These are phyloP conservation scores for Epichloe festucae DNA, from an alignment of 2,329 filamentous ascomycete genomes.

Conservation along the genomic window DNA sequence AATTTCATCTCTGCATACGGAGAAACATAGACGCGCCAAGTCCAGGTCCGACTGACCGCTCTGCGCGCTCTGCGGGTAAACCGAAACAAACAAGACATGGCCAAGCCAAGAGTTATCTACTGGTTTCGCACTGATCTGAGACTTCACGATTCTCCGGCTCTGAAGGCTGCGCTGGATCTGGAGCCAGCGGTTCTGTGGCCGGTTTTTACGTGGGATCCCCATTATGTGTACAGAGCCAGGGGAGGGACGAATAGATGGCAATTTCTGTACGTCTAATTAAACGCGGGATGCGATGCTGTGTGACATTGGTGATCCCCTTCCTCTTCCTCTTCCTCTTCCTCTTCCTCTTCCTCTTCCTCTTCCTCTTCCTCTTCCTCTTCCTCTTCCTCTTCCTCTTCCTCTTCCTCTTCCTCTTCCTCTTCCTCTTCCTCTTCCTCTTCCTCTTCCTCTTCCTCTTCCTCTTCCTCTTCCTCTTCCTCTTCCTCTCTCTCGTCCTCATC, in stretches of 20 bases:
- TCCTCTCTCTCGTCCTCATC: too few relatives aligned
- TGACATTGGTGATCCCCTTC: background rate
- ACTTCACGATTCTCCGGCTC: slow-evolving; percentile 62
- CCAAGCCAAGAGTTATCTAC: slow-evolving; percentile 44
- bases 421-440: too few relatives aligned
- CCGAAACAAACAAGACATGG: slow-evolving; percentile 13
- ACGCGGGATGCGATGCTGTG: background rate
- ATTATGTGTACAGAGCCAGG: slow-evolving; percentile 62
- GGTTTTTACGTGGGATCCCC: slow-evolving; percentile 70
- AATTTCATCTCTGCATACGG: background rate
- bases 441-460: background rate
- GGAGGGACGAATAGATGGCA: slow-evolving; percentile 64
- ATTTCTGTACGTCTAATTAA: slow-evolving; percentile 38
- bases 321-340: background rate
- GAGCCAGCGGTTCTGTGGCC: slow-evolving; percentile 58
- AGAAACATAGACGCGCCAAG: background rate
- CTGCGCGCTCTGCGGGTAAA: background rate
- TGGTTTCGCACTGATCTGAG: slow-evolving; percentile 72
- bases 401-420: too few relatives aligned
- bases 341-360: too few relatives aligned
- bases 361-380: too few relatives aligned
- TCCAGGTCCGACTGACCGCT: background rate
- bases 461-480: too few relatives aligned
- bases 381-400: background rate
- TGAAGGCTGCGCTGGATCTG: slow-evolving; percentile 58